Evolutionary conservation across 257 asterid genomes (phyloP), one percentile per base, ranked within the genome.

Genomic region (Gynochthodes officinalis): DNA sequence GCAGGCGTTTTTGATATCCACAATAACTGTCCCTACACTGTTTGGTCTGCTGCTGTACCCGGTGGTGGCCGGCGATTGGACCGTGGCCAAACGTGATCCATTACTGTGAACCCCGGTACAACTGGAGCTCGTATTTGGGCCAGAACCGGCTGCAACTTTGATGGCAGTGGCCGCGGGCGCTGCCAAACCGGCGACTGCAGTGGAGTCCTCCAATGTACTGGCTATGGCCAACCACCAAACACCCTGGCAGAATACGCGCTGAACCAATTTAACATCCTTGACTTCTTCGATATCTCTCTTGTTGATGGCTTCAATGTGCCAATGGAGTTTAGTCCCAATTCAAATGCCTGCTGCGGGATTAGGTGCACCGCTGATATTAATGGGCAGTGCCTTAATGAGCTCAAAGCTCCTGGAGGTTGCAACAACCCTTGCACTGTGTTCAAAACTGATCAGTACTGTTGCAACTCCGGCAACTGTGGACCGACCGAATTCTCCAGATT

Each of bases 391-490:
- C 97, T 95, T 0, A n/a, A 7, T 32, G 32, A 27, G 62, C 86
- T 93, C 27, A 80, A 30, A 23, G 77, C 83, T 13, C 75, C 86
- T 7, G 98, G 96, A 0, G 97, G 98, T 0, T 93, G 98, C 64
- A 78, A 93, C 7, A 90, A 93, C 64, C 95, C 97, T 0, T 93
- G 97, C 67, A 89, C 93, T 28, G 96, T 91, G 30, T 82, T 57
- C 61, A 80, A 84, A 61, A 86, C 89, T 70, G 66, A 83, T 71
- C 21, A 86, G 74, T 90, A 84, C 35, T 93, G 98, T 73, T 90
- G 98, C 81, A 87, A 84, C 59, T 68, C 79, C 0, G 91, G 93
- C 11, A 53, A 54, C n/a, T 93, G 98, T 77, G 57, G 78, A 28
- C 96, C 98, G 0, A 88, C 98, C 10, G 1, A 63, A 0, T 19